phyloP scores from a whole-genome alignment of 2,329 filamentous ascomycete species.

The Pestalotiopsis sp. region DNA sequence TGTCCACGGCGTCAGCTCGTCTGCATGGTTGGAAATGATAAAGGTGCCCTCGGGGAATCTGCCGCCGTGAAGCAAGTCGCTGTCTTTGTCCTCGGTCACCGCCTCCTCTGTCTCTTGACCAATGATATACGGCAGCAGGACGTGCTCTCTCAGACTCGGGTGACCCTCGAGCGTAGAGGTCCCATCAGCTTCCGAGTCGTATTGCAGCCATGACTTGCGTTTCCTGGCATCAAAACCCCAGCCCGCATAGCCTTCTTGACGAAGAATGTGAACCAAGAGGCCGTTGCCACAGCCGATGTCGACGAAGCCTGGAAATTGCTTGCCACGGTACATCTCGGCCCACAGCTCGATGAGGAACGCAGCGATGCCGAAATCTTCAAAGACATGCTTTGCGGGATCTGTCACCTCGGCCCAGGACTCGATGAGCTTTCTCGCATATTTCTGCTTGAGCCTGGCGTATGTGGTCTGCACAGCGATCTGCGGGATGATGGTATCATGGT shows the following conservation, averaged over 20 bases:
- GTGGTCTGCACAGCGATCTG: conserved; percentile 80
- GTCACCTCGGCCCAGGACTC: conserved; percentile 84
- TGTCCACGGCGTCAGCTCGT: conserved; percentile 95
- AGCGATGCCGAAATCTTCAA: conserved; percentile 89
- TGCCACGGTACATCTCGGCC: conserved; percentile 73
- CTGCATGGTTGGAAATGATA: conserved; percentile 95
- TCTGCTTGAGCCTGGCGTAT: conserved; percentile 78
- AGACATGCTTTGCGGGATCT: conserved; percentile 89
- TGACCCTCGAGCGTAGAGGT: conserved; percentile 27
- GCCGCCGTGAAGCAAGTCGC: conserved; percentile 55
- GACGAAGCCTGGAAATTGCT: conserved; percentile 81
- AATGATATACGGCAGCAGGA: conserved; percentile 52
- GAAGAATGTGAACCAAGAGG: conserved; percentile 81
- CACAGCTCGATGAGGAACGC: conserved; percentile 93
- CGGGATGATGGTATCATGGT: conserved; percentile 81
- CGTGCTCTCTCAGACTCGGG: conserved; percentile 42
- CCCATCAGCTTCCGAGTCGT: conserved; percentile 43
- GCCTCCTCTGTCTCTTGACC: conserved; percentile 17
- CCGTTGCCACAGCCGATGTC: conserved; percentile 97
- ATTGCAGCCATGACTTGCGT: conserved; percentile 83
- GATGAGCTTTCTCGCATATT: conserved; percentile 73
- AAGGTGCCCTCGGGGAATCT: conserved; percentile 77
- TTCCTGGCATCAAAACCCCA: conserved; percentile 91
- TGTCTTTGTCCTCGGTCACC: conserved; percentile 19
- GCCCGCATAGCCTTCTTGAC: conserved; percentile 78